Base-by-base conservation (phyloP, 768 basidiomycete genomes). In the Podaxis sp. region DNA sequence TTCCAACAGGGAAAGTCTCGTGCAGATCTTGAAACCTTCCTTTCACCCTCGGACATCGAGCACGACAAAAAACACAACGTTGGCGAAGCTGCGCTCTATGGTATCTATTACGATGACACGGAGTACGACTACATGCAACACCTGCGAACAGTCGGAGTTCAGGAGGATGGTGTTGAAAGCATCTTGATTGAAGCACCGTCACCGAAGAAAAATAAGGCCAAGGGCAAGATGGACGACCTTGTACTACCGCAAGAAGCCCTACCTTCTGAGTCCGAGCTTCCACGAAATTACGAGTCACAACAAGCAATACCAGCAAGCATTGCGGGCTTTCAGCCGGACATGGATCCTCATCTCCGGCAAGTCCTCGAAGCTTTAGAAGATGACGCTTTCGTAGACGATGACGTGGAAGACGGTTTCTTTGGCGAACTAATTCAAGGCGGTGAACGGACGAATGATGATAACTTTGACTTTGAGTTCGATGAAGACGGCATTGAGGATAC, bases 41-140 rank as follows among this genome's bases (percentile, higher is more conserved):
- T 91, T 30, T 68, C 81, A 19, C 74, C 79, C 28, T 79, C 83
- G 26, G 82, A 84, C 26, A 70, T 84, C 46, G 54, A 51, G 52
- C 75, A 74, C 42, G 84, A 84, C 59, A 69, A 69, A 13, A 78
- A 81, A 58, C 68, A 75, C 26, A 90, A 89, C 65, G 80, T 90
- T 55, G 97, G 96, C 61, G 93, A 99, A 77, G 97, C 97, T 0
- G 79, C 90, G 5, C 72, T 86, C 8, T 96, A 98, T 73, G 97
- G 95, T 3, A 77, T 99, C 71, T 93, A 93, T 76, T 99, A 86
- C 76, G 95, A 99, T 77, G 96, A 99, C 71, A 90, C 93, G 5
- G 85, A 95, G 63, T 99, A 99, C 79, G 93, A 99, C 75, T 99
- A 99, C 79, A 95, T 98, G 92, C 90, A 96, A 73, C 97, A 99